Percentiles rank a stretch among this genome's conserved stretches.
Conservation (phyloP, 225 moss, liverwort and hornwort species). For the Rhytidiadelphus loreus region DNA sequence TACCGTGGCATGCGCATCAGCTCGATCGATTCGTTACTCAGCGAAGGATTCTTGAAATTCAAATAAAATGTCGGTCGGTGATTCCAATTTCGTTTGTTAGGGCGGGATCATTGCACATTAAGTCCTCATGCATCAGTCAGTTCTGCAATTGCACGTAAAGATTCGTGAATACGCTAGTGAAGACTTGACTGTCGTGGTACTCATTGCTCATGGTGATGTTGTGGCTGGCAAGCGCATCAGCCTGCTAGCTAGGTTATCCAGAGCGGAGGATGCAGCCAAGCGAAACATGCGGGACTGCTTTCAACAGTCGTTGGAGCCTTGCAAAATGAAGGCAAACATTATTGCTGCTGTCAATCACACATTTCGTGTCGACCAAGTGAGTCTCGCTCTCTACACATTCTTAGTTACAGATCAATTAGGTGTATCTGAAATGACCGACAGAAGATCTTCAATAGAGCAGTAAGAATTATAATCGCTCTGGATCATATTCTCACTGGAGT, state of each 20-base stretch:
- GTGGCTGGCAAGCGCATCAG: conserved; percentile 14
- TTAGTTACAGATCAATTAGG: neutral
- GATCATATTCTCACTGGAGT: neutral
- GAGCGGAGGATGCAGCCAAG: conserved; percentile 66
- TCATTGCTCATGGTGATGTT: neutral
- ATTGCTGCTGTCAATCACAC: conserved; percentile 55
- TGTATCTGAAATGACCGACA: neutral
- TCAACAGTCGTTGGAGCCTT: conserved; percentile 42
- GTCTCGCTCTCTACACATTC: neutral
- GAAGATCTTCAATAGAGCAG: neutral
- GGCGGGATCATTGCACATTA: neutral
- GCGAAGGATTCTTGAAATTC: neutral
- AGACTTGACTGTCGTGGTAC: neutral
- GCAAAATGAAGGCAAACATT: conserved; percentile 49
- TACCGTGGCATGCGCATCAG: neutral
- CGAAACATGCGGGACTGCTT: conserved; percentile 52
- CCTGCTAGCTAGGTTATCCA: conserved; percentile 38
- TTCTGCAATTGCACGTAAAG: neutral
- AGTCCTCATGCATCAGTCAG: neutral
- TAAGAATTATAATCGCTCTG: neutral
- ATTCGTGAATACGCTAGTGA: neutral
- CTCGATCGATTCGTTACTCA: neutral
- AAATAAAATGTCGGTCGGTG: neutral
- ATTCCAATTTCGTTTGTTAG: neutral
- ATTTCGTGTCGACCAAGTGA: conserved; percentile 55